Conservation (phyloP, 768 basidiomycete species). For the Panaeolus papilionaceus region DNA sequence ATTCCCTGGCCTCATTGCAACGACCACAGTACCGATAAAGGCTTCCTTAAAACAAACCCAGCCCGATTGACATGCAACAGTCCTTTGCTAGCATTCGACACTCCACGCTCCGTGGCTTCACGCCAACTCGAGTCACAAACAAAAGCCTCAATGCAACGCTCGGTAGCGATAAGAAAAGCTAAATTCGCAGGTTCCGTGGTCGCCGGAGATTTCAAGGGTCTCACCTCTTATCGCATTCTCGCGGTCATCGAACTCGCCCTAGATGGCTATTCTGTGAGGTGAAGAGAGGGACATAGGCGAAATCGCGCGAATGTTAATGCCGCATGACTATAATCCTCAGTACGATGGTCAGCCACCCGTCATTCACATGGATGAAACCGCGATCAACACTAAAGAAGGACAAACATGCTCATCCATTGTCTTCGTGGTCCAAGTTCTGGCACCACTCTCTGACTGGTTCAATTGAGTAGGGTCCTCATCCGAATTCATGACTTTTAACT, state of each 20-base stretch:
- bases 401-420: neutral
- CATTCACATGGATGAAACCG: neutral
- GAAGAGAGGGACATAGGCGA: neutral
- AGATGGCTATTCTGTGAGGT: neutral
- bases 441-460: neutral
- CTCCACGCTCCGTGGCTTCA: neutral
- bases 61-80: neutral
- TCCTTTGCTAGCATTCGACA: neutral
- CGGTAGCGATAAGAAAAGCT: neutral
- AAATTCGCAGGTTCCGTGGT: neutral
- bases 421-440: neutral
- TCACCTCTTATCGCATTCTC: neutral
- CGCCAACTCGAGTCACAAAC: no score
- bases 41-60: neutral
- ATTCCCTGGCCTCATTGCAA: neutral
- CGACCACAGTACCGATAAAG: neutral
- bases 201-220: neutral
- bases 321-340: neutral
- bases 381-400: neutral
- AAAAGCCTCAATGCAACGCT: neutral
- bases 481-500: neutral
- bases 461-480: neutral
- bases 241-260: neutral
- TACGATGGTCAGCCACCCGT: neutral
- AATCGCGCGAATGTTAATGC: neutral